Base-by-base conservation (phyloP, 768 basidiomycete species). In the Termitomyces sp. region DNA sequence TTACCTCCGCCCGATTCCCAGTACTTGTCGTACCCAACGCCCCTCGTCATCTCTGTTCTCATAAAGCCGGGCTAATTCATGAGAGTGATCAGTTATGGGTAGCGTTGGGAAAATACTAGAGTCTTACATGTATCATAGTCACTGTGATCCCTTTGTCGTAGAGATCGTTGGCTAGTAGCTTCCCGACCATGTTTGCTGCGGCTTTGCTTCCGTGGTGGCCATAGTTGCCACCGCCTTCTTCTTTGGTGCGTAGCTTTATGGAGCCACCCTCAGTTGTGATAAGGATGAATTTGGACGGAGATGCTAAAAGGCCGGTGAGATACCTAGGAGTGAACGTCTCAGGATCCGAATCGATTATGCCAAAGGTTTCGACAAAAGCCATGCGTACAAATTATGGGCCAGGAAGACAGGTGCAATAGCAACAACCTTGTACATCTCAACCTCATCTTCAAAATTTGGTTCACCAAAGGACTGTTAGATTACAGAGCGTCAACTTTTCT, bases 161-260 rank as follows among this genome's bases (percentile, higher is more conserved):
- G 14, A 80, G 56, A 57, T 79, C 77, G 44, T 68, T 67, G 9
- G 70, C 66, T 40, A 80, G 60, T 21, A 80, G 63, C 44, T 72
- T 71, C 2, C 77, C 78, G 10, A 75, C 69, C 78, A 80, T 80
- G 58, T 80, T 79, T 5, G 68, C 71, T 21, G 78, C 78, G 1
- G 73, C 75, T 64, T 80, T 80, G 55, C 70, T 73, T 1, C 73
- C 77, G 59, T 80, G 78, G 62, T 80, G 78, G 17, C 75, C 78
- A 56, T 73, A 78, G 63, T 77, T 80, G 12, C 76, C 75, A 1
- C 76, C 76, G 35, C 77, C 77, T 67, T 80, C 78, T 41, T 68
- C 70, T 59, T 66, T 63, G 0, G 76, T 78, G 5, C 78, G 66
- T 12, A 79, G 66, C 31, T 62, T 63, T 54, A 78, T 73, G 3